phyloP scores from a whole-genome alignment of 2,329 filamentous ascomycete genomes.

The Cercospora berteroae region DNA sequence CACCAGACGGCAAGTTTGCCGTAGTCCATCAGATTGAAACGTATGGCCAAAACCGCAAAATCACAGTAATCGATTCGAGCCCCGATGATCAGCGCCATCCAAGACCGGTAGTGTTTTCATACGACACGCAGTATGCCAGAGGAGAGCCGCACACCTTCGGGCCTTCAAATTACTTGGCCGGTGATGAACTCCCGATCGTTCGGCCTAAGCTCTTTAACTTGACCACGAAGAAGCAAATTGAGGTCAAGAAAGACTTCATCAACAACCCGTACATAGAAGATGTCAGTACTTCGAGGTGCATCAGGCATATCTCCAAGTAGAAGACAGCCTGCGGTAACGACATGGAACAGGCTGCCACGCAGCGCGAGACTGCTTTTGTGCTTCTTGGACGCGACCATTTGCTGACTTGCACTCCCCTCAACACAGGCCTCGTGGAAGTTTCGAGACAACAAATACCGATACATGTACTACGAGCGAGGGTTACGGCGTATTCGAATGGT shows the following conservation, averaged over 20 bases:
- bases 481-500: background rate
- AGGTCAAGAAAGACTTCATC: background rate
- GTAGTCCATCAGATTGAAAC: constrained; percentile 3
- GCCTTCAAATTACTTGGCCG: background rate
- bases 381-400: background rate
- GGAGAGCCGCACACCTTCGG: background rate
- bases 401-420: background rate
- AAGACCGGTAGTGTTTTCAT: background rate
- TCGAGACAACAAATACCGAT: constrained; percentile 7
- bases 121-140: background rate
- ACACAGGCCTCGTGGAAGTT: constrained; percentile 1
- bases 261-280: constrained; percentile 8
- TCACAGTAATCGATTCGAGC: constrained; percentile 13
- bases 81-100: constrained; percentile 9
- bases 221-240: constrained; percentile 7
- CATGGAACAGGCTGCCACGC: background rate
- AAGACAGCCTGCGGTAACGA: background rate
- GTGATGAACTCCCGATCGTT: background rate
- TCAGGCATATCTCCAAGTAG: background rate
- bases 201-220: constrained; percentile 12
- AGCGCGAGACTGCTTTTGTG: background rate
- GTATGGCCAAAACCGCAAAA: constrained; percentile 1
- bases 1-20: constrained; percentile 2
- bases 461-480: constrained; percentile 9
- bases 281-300: background rate